Conservation (phyloP, 2,329 filamentous ascomycete genomes). For the Sporothrix mexicana region DNA sequence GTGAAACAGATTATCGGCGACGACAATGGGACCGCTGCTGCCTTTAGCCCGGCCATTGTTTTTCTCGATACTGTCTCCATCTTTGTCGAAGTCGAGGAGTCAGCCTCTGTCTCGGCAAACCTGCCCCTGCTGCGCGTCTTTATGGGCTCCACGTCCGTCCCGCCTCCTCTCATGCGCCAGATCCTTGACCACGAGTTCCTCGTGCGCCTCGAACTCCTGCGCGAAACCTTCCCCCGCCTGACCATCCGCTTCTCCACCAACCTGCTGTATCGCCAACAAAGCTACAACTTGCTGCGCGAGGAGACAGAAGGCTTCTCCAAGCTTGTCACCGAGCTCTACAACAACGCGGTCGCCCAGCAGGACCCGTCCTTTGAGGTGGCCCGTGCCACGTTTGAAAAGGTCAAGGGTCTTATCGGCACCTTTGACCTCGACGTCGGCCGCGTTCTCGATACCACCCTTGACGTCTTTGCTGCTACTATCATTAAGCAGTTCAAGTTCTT, state of each 20-base stretch:
- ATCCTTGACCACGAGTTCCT: constrained; percentile 82
- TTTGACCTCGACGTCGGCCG: constrained; percentile 97
- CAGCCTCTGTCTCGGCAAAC: constrained; percentile 51
- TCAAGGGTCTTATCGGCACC: constrained; percentile 93
- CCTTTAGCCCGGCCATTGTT: constrained; percentile 68
- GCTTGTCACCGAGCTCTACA: constrained; percentile 93
- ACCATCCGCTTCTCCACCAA: constrained; percentile 92
- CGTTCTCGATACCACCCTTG: constrained; percentile 90
- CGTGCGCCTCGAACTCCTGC: constrained; percentile 77
- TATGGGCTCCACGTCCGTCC: constrained; percentile 73
- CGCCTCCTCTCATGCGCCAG: constrained; percentile 74
- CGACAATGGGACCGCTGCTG: constrained; percentile 41
- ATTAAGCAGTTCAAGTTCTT: constrained; percentile 95
- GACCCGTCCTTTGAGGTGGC: constrained; percentile 71
- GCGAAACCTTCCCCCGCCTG: constrained; percentile 81
- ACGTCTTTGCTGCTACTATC: constrained; percentile 91
- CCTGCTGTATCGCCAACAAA: constrained; percentile 85
- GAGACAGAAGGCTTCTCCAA: constrained; percentile 98
- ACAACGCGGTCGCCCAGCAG: constrained; percentile 70
- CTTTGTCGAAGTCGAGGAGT: constrained; percentile 72
- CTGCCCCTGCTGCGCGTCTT: constrained; percentile 66
- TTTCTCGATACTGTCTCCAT: constrained; percentile 86
- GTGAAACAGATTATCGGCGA: constrained; percentile 72
- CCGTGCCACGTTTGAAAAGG: constrained; percentile 83
- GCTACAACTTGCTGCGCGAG: constrained; percentile 93